Percentiles rank a stretch among this genome's conserved stretches.
phyloP scores from a whole-genome alignment of 1,284 basidiomycete genomes.

The Rhodotorula sp. region DNA sequence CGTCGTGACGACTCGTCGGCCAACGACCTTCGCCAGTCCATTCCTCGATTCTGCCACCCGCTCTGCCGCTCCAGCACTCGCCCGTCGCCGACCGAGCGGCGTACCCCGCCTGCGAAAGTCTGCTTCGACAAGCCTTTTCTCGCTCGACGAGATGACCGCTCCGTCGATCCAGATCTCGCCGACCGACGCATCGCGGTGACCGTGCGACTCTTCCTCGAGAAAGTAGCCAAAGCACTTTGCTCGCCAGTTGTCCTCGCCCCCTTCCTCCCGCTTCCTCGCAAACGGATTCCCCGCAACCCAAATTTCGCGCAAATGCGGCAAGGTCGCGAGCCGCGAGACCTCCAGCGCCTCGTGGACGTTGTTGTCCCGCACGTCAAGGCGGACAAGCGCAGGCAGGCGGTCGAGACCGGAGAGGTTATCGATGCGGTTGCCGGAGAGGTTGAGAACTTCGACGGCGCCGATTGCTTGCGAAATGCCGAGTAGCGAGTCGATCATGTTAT shows the following conservation, averaged over 20 bases:
- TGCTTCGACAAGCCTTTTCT: conserved; percentile 21
- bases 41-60: conserved; percentile 1
- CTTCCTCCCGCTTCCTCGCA: conserved; percentile 42
- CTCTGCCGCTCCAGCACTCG: conserved; percentile 7
- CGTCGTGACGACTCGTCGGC: conserved; percentile 29
- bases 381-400: conserved; percentile 73
- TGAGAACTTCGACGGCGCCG: conserved; percentile 71
- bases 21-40: conserved; percentile 31
- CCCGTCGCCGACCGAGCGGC: background rate
- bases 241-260: conserved; percentile 35
- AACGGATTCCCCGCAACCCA: conserved; percentile 80
- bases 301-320: conserved; percentile 72
- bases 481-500: conserved; percentile 96
- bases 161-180: conserved; percentile 37
- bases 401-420: conserved; percentile 92
- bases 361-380: conserved; percentile 83
- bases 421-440: conserved; percentile 79
- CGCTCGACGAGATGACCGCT: conserved; percentile 19
- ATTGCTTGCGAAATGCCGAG: conserved; percentile 74
- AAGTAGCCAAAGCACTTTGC: conserved; percentile 37
- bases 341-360: conserved; percentile 78
- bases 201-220: conserved; percentile 20
- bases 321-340: conserved; percentile 73
- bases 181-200: conserved; percentile 10
- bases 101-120: conserved; percentile 8